Base-by-base conservation (phyloP, 805 yeast genomes). In the Yarrowia sp. region DNA sequence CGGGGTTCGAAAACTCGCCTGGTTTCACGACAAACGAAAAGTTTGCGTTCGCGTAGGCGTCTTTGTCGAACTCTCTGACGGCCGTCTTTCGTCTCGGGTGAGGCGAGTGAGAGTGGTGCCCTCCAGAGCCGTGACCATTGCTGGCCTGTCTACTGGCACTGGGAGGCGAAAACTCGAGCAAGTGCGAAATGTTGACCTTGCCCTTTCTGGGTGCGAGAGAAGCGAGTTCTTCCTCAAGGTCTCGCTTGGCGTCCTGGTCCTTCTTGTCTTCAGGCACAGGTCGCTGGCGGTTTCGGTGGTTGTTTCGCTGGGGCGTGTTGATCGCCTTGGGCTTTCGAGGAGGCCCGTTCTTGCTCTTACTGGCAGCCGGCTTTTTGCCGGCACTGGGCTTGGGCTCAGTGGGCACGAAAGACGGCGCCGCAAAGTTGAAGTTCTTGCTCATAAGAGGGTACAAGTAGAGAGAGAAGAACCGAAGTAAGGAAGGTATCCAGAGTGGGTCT, bases 11-110 rank as follows among this genome's bases (percentile, higher is more conserved):
- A 73, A 86, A 89, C 53, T 84, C 83, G 46, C 83, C 80, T 47
- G 86, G 75, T 72, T 91, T 90, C n/a, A 94, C 90, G 19, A 94
- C 84, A 73, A 95, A 89, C 72, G 91, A 85, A 75, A 89, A 93
- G 75, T 90, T 89, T 20, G 92, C 94, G 75, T 94, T 95, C 69
- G 92, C 88, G 65, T 75, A 79, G 13, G 74, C 71, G 33, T 70
- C 71, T 65, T 76, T 74, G 61, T 76, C 79, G 20, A 61, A 61
- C 66, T 61, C 66, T 30, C 9, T 19, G 24, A 33, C n/a, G 1
- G 64, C 50, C 1, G 64, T 8, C 49, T 42, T 58, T 30, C 50
- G 12, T 13, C 64, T 19, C 7, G 64, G 50, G 42, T 58, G 50
- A 5, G 64, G 50, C 14, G 64, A 58, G 34, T 53, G 60, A 9